Conservation (phyloP, 2,329 filamentous ascomycete species). For the Phialemonium atrogriseum region DNA sequence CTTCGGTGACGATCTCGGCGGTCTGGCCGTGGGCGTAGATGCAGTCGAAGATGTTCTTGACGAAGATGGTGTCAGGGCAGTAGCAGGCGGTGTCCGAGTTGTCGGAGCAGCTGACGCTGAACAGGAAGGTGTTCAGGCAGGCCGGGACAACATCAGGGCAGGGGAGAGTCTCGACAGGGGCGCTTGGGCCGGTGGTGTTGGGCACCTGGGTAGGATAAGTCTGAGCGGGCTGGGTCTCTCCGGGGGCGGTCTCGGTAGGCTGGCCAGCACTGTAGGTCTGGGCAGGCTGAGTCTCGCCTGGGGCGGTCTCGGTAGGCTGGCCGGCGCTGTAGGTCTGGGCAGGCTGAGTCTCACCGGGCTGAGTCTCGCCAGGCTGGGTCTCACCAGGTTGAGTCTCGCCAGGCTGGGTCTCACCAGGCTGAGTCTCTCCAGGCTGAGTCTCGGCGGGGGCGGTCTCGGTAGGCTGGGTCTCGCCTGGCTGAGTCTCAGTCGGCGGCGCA, state of each 20-base stretch:
- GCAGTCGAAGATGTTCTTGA: slow-evolving; percentile 72
- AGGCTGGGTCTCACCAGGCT: slow-evolving; percentile 12
- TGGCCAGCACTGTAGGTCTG: slow-evolving; percentile 9
- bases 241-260: slow-evolving; percentile 9
- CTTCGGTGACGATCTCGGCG: slow-evolving; percentile 57
- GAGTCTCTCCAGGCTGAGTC: no score
- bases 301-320: slow-evolving; percentile 8
- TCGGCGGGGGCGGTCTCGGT: slow-evolving; percentile 13
- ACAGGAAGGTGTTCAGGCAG: slow-evolving; percentile 89
- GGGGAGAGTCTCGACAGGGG: slow-evolving; percentile 35
- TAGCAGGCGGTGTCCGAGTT: slow-evolving; percentile 81
- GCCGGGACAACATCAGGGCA: slow-evolving; percentile 70
- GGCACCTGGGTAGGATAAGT: slow-evolving; percentile 4
- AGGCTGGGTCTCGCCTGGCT: no score
- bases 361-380: no score
- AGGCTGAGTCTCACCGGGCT: slow-evolving; percentile 35
- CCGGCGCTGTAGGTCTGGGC: slow-evolving; percentile 8
- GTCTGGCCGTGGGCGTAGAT: slow-evolving; percentile 66
- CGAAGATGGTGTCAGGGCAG: slow-evolving; percentile 73
- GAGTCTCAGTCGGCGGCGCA: no score
- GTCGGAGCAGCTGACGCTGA: slow-evolving; percentile 63
- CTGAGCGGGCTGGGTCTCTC: no score
- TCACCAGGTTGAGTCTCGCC: slow-evolving; percentile 12
- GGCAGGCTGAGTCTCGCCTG: slow-evolving; percentile 33
- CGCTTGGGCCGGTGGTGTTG: slow-evolving; percentile 20